Conservation (phyloP, 1,284 basidiomycete genomes). For the Cutaneotrichosporon cavernicola region DNA sequence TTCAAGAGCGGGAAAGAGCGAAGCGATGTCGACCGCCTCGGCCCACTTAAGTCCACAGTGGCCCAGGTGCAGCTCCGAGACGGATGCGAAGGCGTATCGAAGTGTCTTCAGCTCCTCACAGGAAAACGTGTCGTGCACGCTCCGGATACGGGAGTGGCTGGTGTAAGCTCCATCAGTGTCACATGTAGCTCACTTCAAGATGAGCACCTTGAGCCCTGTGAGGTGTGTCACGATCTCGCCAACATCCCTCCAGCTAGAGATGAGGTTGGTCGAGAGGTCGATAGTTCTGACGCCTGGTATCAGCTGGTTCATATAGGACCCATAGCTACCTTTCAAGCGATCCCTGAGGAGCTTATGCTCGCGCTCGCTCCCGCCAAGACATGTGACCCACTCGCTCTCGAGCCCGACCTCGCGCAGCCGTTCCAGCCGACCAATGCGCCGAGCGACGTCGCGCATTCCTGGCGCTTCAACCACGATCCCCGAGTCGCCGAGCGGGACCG, state of each 20-base stretch:
- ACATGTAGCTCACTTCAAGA: constrained; percentile 65
- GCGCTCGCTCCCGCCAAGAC: constrained; percentile 57
- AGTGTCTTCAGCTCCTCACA: constrained; percentile 21
- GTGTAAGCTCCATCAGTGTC: constrained; percentile 14
- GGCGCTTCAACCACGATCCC: constrained; percentile 84
- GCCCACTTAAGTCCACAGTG: constrained; percentile 68
- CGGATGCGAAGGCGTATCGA: constrained; percentile 58
- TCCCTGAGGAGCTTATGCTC: constrained; percentile 30
- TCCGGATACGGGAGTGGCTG: constrained; percentile 59
- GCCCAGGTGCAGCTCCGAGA: constrained; percentile 75
- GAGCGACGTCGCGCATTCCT: constrained; percentile 71
- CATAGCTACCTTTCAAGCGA: constrained; percentile 32
- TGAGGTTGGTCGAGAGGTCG: constrained; percentile 76
- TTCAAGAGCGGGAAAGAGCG: constrained; percentile 63
- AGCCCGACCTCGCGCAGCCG: constrained; percentile 74
- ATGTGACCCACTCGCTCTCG: constrained; percentile 63
- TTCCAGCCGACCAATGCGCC: constrained; percentile 66
- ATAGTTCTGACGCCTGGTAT: constrained; percentile 69
- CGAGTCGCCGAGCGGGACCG: constrained; percentile 73
- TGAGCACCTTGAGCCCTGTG: constrained; percentile 63
- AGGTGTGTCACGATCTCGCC: constrained; percentile 67
- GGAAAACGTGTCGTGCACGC: constrained; percentile 56
- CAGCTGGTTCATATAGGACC: constrained; percentile 11
- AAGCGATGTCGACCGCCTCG: constrained; percentile 58
- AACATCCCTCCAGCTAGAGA: constrained; percentile 70